Evolutionary conservation across 2,329 filamentous ascomycete species (phyloP).

Genomic region (Leptographium galeiforme): DNA sequence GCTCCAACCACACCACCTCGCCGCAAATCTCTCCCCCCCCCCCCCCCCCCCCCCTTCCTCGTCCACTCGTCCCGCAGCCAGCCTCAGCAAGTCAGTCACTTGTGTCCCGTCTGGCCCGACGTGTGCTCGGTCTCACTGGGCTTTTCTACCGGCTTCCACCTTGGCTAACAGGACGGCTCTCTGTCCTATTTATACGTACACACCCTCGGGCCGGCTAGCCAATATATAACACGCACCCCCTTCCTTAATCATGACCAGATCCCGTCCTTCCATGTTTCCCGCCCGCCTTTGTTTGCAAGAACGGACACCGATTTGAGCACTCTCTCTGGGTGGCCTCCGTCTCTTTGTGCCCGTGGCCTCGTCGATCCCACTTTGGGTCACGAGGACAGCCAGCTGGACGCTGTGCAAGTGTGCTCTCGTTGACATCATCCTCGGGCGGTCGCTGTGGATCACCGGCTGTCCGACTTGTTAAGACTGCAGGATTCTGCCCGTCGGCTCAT

Average conservation of each 20-base stretch:
- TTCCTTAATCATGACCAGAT: neutral
- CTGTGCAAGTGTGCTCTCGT: too few species aligned
- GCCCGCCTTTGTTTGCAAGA: neutral
- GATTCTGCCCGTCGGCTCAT: too few species aligned
- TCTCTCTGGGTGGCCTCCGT: neutral
- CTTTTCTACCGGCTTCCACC: neutral
- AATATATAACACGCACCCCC: neutral
- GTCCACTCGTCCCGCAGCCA: too few species aligned
- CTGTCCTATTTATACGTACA: neutral
- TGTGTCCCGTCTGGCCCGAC: neutral
- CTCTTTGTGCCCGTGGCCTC: too few species aligned
- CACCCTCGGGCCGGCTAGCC: neutral
- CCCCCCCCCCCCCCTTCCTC: neutral
- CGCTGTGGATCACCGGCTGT: too few species aligned
- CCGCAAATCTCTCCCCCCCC: neutral
- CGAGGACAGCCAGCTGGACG: too few species aligned
- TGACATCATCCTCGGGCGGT: too few species aligned
- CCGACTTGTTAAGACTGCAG: too few species aligned
- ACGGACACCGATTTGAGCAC: neutral
- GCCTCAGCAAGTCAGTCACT: too few species aligned
- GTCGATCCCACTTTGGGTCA: too few species aligned
- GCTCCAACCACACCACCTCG: neutral
- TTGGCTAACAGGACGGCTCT: neutral
- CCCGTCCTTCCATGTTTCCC: neutral
- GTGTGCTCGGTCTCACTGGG: neutral